These are phyloP conservation scores for Catunica adiposa DNA, from an alignment of 2,329 filamentous ascomycete species.

Conservation along the genomic window DNA sequence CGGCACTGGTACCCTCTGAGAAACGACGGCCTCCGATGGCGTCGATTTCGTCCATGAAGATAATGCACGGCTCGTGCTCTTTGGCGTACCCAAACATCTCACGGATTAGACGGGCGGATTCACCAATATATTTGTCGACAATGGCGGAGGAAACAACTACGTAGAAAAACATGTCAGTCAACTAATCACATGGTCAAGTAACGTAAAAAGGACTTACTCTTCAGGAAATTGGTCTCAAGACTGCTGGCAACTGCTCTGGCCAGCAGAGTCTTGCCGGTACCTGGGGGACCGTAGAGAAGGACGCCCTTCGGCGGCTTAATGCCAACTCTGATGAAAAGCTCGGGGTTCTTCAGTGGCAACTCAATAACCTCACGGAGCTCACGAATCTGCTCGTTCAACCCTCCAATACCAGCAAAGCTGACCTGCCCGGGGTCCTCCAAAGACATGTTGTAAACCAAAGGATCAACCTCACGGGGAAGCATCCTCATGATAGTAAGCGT, in stretches of 20 bases:
- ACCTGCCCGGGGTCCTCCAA: constrained; percentile 94
- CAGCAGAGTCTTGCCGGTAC: constrained; percentile 89
- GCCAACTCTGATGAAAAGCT: constrained; percentile 87
- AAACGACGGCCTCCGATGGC: constrained; percentile 94
- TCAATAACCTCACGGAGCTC: constrained; percentile 97
- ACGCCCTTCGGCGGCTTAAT: constrained; percentile 99
- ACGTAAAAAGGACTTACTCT: constrained; percentile 44
- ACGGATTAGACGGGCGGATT: constrained; percentile 88
- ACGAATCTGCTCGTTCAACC: constrained; percentile 93
- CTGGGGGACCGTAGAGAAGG: constrained; percentile 84
- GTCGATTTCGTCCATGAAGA: constrained; percentile 99
- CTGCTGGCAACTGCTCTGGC: constrained; percentile 91
- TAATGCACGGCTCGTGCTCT: constrained; percentile 98
- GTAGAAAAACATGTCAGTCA: constrained; percentile 14
- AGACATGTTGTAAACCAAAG: constrained; percentile 99
- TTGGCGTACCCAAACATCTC: constrained; percentile 99
- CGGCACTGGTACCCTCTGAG: constrained; percentile 90
- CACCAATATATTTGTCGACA: constrained; percentile 98
- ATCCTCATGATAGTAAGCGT: constrained; percentile 99
- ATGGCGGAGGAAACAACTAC: constrained; percentile 94
- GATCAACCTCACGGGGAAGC: constrained; percentile 95
- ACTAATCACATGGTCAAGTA: neutral
- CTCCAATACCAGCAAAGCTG: constrained; percentile 94
- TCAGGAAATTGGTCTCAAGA: constrained; percentile 94
- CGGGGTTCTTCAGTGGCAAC: constrained; percentile 93